phyloP scores from a whole-genome alignment of 441 rosid genomes.

The Bruguiera hainesii region DNA sequence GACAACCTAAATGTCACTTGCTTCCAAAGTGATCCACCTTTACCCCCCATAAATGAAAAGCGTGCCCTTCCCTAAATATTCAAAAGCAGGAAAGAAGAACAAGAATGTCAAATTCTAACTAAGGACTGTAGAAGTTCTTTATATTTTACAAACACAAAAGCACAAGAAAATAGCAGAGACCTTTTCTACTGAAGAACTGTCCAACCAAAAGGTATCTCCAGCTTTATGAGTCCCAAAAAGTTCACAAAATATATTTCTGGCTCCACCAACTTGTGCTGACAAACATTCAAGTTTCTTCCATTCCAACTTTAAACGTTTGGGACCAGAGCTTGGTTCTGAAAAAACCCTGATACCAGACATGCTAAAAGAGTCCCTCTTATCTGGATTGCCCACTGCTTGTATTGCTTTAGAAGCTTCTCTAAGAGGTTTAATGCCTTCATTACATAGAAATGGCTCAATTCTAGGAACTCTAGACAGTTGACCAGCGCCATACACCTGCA shows the following conservation, averaged over 20 bases:
- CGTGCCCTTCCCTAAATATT: slow-evolving; percentile 72
- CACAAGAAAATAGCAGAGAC: slow-evolving; percentile 28
- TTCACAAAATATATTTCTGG: slow-evolving; percentile 65
- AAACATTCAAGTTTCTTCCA: slow-evolving; percentile 74
- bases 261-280: slow-evolving; percentile 71
- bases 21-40: slow-evolving; percentile 97
- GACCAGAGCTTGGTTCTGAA: slow-evolving; percentile 26
- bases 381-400: slow-evolving; percentile 26
- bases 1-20: slow-evolving; percentile 77
- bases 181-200: slow-evolving; percentile 92
- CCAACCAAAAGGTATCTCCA: slow-evolving; percentile 88
- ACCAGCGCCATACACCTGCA: slow-evolving; percentile 64
- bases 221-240: slow-evolving; percentile 54
- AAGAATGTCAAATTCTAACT: slow-evolving; percentile 3
- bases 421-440: slow-evolving; percentile 26
- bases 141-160: neutral
- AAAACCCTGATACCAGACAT: slow-evolving; percentile 33
- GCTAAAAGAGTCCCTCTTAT: slow-evolving; percentile 29
- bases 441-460: slow-evolving; percentile 30
- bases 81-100: slow-evolving; percentile 6
- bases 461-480: slow-evolving; percentile 40
- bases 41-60: slow-evolving; percentile 94
- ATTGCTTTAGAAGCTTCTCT: slow-evolving; percentile 28
- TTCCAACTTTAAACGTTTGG: slow-evolving; percentile 55
- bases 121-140: neutral